A percentile compares a stretch with the other conserved stretches of the same genome.
Evolutionary conservation across 805 yeast species (phyloP).

Genomic region (Metschnikowia similis): DNA sequence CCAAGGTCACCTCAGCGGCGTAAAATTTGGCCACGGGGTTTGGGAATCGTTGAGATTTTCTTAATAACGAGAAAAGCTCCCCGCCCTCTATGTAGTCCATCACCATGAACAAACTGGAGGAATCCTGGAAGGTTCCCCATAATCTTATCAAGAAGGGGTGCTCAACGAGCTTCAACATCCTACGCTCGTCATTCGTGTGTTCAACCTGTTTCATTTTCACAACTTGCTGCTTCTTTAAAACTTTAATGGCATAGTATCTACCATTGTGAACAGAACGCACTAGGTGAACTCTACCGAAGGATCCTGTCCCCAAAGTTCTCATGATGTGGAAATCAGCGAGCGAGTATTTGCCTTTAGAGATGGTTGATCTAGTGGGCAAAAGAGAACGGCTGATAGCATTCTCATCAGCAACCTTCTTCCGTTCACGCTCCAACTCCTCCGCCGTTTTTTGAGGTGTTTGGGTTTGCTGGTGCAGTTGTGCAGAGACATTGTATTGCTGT

Average conservation of each 20-base stretch:
- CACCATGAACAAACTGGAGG: conserved; percentile 54
- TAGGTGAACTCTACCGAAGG: conserved; percentile 58
- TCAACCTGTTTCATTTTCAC: conserved; percentile 61
- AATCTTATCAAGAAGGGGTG: conserved; percentile 58
- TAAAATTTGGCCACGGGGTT: conserved; percentile 62
- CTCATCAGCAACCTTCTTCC: conserved; percentile 10
- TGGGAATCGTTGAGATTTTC: conserved; percentile 57
- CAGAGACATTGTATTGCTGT: neutral
- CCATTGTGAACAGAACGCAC: conserved; percentile 57
- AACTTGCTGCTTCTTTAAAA: conserved; percentile 52
- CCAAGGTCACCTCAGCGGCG: conserved; percentile 58
- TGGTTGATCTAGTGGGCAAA: conserved; percentile 17
- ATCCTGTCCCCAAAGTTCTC: conserved; percentile 58
- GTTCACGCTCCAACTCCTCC: conserved; percentile 5
- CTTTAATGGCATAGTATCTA: conserved; percentile 57
- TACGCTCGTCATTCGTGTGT: conserved; percentile 59
- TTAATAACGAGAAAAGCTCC: conserved; percentile 50
- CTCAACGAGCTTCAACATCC: conserved; percentile 54
- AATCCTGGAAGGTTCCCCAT: conserved; percentile 68
- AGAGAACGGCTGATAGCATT: conserved; percentile 17
- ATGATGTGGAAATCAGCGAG: conserved; percentile 52
- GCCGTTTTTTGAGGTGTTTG: conserved; percentile 3
- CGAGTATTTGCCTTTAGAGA: conserved; percentile 55
- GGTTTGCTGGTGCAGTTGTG: conserved; percentile 3
- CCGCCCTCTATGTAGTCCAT: conserved; percentile 68